Evolutionary conservation across 495 filamentous ascomycete genomes (phyloP).

Genomic region (Tetracladium marchalianum): DNA sequence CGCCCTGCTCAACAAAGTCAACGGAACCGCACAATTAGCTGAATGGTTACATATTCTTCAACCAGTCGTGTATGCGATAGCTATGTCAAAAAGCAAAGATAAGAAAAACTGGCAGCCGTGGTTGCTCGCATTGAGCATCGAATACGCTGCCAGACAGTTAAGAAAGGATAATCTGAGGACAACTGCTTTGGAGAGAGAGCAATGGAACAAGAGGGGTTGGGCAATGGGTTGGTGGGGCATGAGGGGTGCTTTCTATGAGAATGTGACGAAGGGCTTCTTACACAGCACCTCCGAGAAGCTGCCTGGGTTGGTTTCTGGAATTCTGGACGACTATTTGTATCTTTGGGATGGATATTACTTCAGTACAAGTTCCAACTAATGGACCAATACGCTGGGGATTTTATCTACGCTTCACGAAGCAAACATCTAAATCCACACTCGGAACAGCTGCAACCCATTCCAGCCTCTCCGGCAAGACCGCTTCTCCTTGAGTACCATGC

Average conservation of each 20-base stretch:
- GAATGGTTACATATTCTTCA: constrained; percentile 87
- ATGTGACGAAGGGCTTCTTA: constrained; percentile 73
- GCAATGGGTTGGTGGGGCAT: constrained; percentile 89
- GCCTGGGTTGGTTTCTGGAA: constrained; percentile 66
- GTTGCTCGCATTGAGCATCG: constrained; percentile 78
- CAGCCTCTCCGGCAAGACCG: background rate
- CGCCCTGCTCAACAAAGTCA: constrained; percentile 66
- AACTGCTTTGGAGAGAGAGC: constrained; percentile 79
- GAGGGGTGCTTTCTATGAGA: constrained; percentile 93
- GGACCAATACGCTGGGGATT: constrained; percentile 17
- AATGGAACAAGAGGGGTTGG: constrained; percentile 78
- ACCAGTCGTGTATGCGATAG: constrained; percentile 80
- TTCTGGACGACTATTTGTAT: constrained; percentile 93
- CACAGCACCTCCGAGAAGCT: constrained; percentile 58
- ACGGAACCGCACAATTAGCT: constrained; percentile 61
- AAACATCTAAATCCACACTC: background rate
- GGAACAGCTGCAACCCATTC: background rate
- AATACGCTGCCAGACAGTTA: constrained; percentile 77
- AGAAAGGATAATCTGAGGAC: constrained; percentile 64
- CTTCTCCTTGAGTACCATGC: background rate
- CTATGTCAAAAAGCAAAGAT: constrained; percentile 56
- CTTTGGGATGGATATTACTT: constrained; percentile 99
- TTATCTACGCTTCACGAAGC: background rate
- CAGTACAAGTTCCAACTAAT: constrained; percentile 22
- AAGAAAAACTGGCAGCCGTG: constrained; percentile 79